Base-by-base conservation (phyloP, 306 rosid species). In the Medicago arabica region DNA sequence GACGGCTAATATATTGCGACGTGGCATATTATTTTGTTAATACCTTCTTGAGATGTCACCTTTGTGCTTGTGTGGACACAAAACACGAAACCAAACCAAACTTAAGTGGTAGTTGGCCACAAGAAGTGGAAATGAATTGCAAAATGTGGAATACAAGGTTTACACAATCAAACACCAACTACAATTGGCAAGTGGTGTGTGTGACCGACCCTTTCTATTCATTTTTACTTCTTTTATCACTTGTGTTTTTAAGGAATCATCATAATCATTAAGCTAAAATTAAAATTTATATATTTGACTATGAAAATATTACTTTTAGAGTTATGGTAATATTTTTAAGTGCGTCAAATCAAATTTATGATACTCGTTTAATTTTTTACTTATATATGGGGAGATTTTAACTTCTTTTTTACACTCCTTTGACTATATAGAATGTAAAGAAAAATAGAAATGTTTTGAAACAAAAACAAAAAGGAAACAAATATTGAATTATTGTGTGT, bases 1-100 rank as follows among this genome's bases (percentile, higher is more conserved):
- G 16, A 36, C 85, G 87, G 87, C 4, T 39, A 0, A 2, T 8
- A 1, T 53, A 2, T 1, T 8, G 77, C 75, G 0, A 87, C 90
- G 91, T 82, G 82, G 62, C 76, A 28, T 34, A 34, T 8, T 61
- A 7, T 61, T n/a, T 61, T 60, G 6, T 58, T 34, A 3, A 12
- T 61, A 17, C 21, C 31, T 28, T 28, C 31, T 28, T 28, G 31
- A 28, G 2, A 61, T 31, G 67, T 61, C 19, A 15, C 28, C 28
- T 12, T 61, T 31, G 67, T 61, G 34, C 38, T 58, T 58, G 64
- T 58, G 64, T 58, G 67, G 67, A 61, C 67, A 61, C 21, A 61
- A 61, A 61, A 61, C 44, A 61, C 2, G 44, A 61, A 61, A 61
- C 67, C 18, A 31, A 61, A 50, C 57, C 10, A n/a, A 19, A 55